A percentile compares a stretch with the other conserved stretches of the same genome.
phyloP scores from a whole-genome alignment of 306 rosid genomes.

The Purshia tridentata region DNA sequence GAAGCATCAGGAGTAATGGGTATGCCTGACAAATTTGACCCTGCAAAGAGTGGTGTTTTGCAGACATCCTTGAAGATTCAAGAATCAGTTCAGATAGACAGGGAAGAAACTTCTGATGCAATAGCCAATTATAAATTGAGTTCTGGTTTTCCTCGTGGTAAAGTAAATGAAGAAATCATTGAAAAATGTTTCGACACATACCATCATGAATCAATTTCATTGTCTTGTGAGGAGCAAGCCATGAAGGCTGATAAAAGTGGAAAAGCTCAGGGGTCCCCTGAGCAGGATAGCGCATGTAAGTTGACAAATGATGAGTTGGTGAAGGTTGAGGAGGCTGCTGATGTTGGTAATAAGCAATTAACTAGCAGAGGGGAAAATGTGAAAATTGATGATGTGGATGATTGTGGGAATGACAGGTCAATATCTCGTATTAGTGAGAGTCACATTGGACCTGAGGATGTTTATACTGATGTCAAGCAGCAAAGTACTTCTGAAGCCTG shows the following conservation, averaged over 20 bases:
- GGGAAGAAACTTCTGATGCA: constrained; percentile 22
- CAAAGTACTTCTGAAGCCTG: constrained; percentile 37
- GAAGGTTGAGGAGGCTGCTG: constrained; percentile 26
- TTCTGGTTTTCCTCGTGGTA: constrained; percentile 14
- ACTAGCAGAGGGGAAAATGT: constrained; percentile 23
- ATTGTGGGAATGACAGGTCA: constrained; percentile 27
- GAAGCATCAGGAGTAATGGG: constrained; percentile 17
- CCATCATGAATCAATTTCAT: constrained; percentile 6
- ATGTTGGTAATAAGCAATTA: constrained; percentile 29
- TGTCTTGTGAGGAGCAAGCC: constrained; percentile 26
- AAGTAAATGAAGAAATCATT: constrained; percentile 26
- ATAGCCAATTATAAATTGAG: constrained; percentile 29
- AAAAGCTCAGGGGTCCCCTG: constrained; percentile 30
- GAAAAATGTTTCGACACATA: constrained; percentile 24
- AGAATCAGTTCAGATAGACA: constrained; percentile 33
- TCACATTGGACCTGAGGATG: constrained; percentile 27
- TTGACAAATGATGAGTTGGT: constrained; percentile 27
- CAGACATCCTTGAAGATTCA: constrained; percentile 21
- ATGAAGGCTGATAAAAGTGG: constrained; percentile 33
- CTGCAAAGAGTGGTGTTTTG: constrained; percentile 10
- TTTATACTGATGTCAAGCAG: constrained; percentile 27
- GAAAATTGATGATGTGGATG: constrained; percentile 32
- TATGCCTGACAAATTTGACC: constrained; percentile 13
- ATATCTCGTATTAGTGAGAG: constrained; percentile 25
- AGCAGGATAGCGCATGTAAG: constrained; percentile 25